A percentile compares a stretch with the other conserved stretches of the same genome.
Conservation (phyloP, 169 alveolate species). For the Plasmodium yoelii region DNA sequence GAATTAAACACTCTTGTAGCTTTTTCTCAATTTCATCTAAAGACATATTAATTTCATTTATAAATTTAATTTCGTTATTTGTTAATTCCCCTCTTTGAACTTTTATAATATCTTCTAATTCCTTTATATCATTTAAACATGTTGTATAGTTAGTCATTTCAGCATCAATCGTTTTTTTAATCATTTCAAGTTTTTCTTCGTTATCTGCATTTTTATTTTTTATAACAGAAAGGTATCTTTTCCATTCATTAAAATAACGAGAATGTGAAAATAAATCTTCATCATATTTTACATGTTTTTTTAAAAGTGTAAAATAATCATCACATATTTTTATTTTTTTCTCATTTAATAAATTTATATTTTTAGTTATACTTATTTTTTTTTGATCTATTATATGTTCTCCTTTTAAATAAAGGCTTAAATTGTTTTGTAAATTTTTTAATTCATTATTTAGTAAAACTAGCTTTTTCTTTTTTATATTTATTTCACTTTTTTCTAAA, state of each 20-base stretch:
- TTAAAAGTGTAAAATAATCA: conserved; percentile 27
- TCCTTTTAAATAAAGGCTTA: conserved; percentile 25
- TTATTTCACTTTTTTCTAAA: conserved; percentile 49
- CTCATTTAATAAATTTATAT: conserved; percentile 44
- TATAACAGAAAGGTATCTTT: conserved; percentile 31
- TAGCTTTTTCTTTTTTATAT: conserved; percentile 73
- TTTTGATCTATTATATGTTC: conserved; percentile 76
- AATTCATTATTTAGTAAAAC: conserved; percentile 60
- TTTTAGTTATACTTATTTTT: conserved; percentile 22
- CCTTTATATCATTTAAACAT: conserved; percentile 54
- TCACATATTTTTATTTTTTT: conserved; percentile 76
- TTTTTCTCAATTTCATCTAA: conserved; percentile 78
- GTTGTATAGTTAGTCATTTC: conserved; percentile 71
- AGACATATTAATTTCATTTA: conserved; percentile 65
- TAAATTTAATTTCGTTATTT: conserved; percentile 36
- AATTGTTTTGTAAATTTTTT: conserved; percentile 35
- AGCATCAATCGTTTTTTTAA: conserved; percentile 51
- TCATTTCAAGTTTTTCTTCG: conserved; percentile 49
- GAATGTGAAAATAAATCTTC: conserved; percentile 14
- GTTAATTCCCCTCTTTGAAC: conserved; percentile 70
- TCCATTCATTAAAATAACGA: conserved; percentile 42
- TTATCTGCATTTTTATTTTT: conserved; percentile 51
- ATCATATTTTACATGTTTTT: conserved; percentile 60
- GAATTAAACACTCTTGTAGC: conserved; percentile 77
- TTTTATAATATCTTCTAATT: conserved; percentile 66